These are phyloP conservation scores for Harringtonia aguacate DNA, from an alignment of 2,329 filamentous ascomycete species.

Conservation along the genomic window DNA sequence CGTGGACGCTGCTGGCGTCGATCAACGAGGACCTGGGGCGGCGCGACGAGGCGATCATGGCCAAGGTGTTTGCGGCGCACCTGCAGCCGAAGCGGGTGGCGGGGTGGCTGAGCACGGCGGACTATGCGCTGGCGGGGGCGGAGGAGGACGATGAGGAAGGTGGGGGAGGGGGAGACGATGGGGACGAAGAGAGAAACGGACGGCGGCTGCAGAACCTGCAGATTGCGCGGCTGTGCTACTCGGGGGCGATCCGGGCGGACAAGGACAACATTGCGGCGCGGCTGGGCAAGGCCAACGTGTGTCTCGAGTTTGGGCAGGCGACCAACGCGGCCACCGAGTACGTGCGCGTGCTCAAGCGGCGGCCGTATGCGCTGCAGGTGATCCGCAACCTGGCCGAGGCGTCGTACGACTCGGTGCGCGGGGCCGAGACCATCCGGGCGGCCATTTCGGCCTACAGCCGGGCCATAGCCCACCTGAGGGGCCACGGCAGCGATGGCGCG, in stretches of 20 bases:
- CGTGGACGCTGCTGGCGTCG: conserved; percentile 51
- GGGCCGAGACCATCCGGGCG: conserved; percentile 25
- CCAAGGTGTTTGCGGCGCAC: conserved; percentile 51
- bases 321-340: conserved; percentile 47
- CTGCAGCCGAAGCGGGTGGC: conserved; percentile 48
- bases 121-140: conserved; percentile 41
- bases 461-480: conserved; percentile 28
- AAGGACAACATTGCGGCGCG: conserved; percentile 46
- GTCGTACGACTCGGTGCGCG: conserved; percentile 39
- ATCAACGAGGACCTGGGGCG: conserved; percentile 52
- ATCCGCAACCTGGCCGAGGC: conserved; percentile 47
- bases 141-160: conserved; percentile 27
- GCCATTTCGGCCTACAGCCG: conserved; percentile 38
- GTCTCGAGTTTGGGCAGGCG: conserved; percentile 43
- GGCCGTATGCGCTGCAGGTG: conserved; percentile 41
- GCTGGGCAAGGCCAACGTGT: conserved; percentile 47
- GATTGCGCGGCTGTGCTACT: conserved; percentile 48
- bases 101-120: conserved; percentile 49
- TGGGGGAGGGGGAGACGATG: conserved; percentile 21
- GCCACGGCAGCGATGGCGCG: conserved; percentile 11
- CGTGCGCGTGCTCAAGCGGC: conserved; percentile 38
- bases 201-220: conserved; percentile 31
- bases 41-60: conserved; percentile 44
- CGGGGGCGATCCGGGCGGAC: conserved; percentile 47
- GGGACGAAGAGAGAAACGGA: conserved; percentile 10